Base-by-base conservation (phyloP, 2,329 filamentous ascomycete species). In the Cadophora gregata region DNA sequence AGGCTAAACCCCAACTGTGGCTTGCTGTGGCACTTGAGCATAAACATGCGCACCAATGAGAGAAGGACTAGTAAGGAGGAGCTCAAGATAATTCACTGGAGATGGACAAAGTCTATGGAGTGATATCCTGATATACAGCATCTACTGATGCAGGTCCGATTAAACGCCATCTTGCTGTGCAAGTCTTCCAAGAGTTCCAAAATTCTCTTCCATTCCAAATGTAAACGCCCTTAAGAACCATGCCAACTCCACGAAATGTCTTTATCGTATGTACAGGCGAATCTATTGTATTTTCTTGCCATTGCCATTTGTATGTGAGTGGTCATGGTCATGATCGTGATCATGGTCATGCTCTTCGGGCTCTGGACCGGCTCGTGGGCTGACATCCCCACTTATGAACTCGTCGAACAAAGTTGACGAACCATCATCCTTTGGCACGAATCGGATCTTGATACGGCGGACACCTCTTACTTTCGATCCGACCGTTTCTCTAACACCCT, bases 381-480 rank as follows among this genome's bases (percentile, higher is more conserved):
- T 88, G 10, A 90, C 81, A 70, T 90, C 85, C 2, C 86, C 86
- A 1, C 85, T 80, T 69, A 94, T 91, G 74, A 93, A 94, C 78
- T 98, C 93, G 76, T 97, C 92, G 68, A 91, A 89, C 74, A 90
- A 85, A 64, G 86, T 83, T 48, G 81, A 81, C 33, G 82, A 79
- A 14, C 81, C 78, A 31, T 84, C 83, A 21, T 91, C 89, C 72
- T 87, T 87, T 45, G 90, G 86, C 33, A 96, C 87, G 77, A 98
- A 98, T 50, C 93, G 89, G 61, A 98, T 86, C 69, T 91, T 90
- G 38, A 99, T 86, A 70, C 91, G 88, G 78, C 93, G 90, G 47
- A 96, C 93, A 0, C 96, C 95, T 67, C 92, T 88, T 16, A 97
- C 92, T 72, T 90, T 92, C 68, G 84, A 82, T 31, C 92, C 93